A percentile compares a stretch with the other conserved stretches of the same genome.
Conservation (phyloP, 495 filamentous ascomycete species). For the Hypoxylon intermedium region DNA sequence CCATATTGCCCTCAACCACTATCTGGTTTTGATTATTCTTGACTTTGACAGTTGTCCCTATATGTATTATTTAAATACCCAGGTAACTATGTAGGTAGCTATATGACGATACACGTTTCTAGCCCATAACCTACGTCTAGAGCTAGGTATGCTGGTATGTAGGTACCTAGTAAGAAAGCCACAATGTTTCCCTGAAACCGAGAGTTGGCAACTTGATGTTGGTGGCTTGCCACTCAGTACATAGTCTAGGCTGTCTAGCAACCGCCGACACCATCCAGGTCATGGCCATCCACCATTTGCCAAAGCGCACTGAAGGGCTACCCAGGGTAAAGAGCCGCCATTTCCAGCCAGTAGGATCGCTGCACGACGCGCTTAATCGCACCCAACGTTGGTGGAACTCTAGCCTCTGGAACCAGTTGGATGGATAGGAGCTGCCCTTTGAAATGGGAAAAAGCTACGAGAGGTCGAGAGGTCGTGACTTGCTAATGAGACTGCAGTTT, state of each 20-base stretch:
- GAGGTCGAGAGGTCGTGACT: slow-evolving; percentile 4
- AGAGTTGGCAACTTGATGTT: too few relatives aligned
- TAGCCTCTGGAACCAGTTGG: slow-evolving; percentile 16
- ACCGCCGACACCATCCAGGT: slow-evolving; percentile 19
- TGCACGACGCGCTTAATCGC: slow-evolving; percentile 41
- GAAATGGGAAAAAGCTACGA: slow-evolving; percentile 4
- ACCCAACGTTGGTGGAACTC: slow-evolving; percentile 19
- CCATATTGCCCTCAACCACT: too few relatives aligned
- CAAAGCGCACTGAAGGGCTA: slow-evolving; percentile 16
- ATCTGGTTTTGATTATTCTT: too few relatives aligned
- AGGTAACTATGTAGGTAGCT: too few relatives aligned
- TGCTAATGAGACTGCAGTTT: neutral
- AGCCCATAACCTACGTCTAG: too few relatives aligned
- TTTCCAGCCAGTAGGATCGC: slow-evolving; percentile 36
- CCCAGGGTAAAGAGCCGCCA: slow-evolving; percentile 33
- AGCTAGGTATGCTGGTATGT: too few relatives aligned
- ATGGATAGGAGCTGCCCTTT: slow-evolving; percentile 20
- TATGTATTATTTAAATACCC: too few relatives aligned
- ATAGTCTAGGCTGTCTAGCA: slow-evolving; percentile 6
- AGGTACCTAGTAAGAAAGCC: neutral
- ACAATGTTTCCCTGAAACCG: neutral
- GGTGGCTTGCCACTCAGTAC: too few relatives aligned
- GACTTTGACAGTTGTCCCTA: too few relatives aligned
- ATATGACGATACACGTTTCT: too few relatives aligned
- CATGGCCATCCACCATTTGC: slow-evolving; percentile 4